Percentiles rank a stretch among this genome's conserved stretches.
These are phyloP conservation scores for Ilex asprella DNA, from an alignment of 257 asterid species.

Conservation along the genomic window DNA sequence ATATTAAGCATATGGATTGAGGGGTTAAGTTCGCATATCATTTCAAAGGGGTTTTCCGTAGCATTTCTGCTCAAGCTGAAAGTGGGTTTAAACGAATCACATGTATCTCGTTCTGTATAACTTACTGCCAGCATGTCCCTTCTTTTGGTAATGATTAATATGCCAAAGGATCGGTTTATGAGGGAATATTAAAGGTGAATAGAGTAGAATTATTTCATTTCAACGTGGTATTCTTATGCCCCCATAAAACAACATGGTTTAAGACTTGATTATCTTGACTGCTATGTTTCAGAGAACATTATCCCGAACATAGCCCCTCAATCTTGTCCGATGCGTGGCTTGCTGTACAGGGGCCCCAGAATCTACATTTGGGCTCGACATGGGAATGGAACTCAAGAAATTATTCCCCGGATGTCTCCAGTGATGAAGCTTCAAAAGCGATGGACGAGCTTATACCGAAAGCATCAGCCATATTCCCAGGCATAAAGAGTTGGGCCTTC, in stretches of 20 bases:
- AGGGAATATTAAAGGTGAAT: background rate
- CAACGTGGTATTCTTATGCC: too few species aligned
- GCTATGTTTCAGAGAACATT: constrained; percentile 49
- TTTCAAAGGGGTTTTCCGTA: too few species aligned
- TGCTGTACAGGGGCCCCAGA: constrained; percentile 60
- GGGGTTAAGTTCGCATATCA: too few species aligned
- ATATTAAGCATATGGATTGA: too few species aligned
- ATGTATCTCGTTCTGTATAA: too few species aligned
- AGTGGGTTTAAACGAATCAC: too few species aligned
- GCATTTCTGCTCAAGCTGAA: too few species aligned
- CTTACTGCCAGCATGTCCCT: too few species aligned
- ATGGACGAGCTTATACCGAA: constrained; percentile 56
- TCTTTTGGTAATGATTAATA: too few species aligned
- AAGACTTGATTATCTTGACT: background rate
- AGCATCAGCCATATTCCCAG: constrained; percentile 64
- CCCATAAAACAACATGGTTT: background rate
- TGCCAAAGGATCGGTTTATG: too few species aligned
- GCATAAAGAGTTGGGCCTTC: constrained; percentile 49
- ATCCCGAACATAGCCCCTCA: constrained; percentile 65
- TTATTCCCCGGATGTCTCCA: constrained; percentile 46
- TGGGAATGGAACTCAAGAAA: constrained; percentile 91
- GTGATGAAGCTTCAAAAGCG: constrained; percentile 57
- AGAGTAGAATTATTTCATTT: background rate
- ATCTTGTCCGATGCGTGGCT: constrained; percentile 91
- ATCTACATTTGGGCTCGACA: constrained; percentile 71